phyloP scores from a whole-genome alignment of 192 early-diverging fungal genomes.

The Pilaira anomala region DNA sequence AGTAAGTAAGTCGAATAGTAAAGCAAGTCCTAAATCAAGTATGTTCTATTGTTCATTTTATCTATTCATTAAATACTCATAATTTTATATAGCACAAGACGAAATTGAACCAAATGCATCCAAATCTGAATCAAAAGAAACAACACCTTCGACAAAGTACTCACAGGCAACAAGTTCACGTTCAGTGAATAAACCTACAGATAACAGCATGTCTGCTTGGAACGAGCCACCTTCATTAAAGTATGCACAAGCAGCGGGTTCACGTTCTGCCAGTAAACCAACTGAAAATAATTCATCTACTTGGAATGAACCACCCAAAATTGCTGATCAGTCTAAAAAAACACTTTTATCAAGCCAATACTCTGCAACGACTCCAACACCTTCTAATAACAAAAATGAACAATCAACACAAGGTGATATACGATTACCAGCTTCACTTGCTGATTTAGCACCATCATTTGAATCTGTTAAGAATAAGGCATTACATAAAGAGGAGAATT shows the following conservation, averaged over 20 bases:
- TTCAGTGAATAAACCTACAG: background rate
- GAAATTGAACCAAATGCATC: background rate
- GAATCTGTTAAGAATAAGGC: constrained; percentile 49
- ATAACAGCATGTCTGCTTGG: too few species aligned
- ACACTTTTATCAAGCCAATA: background rate
- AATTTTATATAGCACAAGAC: too few species aligned
- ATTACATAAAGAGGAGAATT: constrained; percentile 42
- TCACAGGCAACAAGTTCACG: background rate
- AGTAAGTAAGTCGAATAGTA: too few species aligned
- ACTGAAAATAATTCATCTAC: constrained; percentile 2
- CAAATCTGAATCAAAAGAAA: background rate
- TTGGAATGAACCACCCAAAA: constrained; percentile 37
- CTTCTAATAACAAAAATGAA: background rate
- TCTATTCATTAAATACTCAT: too few species aligned
- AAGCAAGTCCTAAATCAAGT: too few species aligned
- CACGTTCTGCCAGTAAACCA: constrained; percentile 3
- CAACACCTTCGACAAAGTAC: too few species aligned
- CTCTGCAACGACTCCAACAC: background rate
- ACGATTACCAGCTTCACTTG: constrained; percentile 47
- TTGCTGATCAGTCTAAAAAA: constrained; percentile 20
- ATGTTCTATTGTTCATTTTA: too few species aligned
- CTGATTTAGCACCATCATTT: constrained; percentile 55
- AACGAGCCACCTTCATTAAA: constrained; percentile 5
- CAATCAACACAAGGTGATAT: constrained; percentile 31
- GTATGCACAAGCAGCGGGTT: constrained; percentile 32